phyloP scores from a whole-genome alignment of 306 rosid genomes.

The Prunus salicina region DNA sequence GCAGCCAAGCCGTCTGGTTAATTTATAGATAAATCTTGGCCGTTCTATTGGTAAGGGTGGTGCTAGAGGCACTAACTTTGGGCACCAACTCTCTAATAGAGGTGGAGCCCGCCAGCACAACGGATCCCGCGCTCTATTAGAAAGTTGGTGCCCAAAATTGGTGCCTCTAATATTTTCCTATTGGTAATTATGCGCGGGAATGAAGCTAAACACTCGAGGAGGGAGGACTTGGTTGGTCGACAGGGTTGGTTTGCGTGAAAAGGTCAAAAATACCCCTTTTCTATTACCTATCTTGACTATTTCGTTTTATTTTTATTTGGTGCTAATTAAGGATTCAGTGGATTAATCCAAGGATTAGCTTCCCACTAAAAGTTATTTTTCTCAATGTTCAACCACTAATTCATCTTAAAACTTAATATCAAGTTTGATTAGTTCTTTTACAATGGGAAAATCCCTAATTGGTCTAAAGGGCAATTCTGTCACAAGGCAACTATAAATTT shows the following conservation, averaged over 20 bases:
- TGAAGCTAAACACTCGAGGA: not conserved
- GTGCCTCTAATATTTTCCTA: too few relatives aligned
- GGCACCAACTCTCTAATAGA: too few relatives aligned
- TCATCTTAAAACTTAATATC: not conserved
- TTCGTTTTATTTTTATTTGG: too few relatives aligned
- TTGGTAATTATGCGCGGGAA: constrained; percentile 11
- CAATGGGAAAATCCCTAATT: not conserved
- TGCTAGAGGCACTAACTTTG: too few relatives aligned
- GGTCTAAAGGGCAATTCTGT: not conserved
- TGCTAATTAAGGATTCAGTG: not conserved
- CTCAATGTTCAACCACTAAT: too few relatives aligned
- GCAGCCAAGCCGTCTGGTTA: not conserved
- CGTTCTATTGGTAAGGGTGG: not conserved
- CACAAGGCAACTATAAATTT: not conserved
- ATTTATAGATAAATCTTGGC: not conserved
- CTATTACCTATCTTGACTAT: too few relatives aligned
- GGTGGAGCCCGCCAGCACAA: too few relatives aligned
- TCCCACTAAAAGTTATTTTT: too few relatives aligned
- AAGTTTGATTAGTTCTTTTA: not conserved
- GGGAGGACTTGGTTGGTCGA: not conserved
- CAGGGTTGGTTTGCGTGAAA: not conserved
- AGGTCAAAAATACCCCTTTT: not conserved
- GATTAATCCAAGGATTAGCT: too few relatives aligned
- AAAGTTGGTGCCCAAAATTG: too few relatives aligned
- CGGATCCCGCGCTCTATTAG: too few relatives aligned